These are phyloP conservation scores for Ceratobasidium sp. DNA, from an alignment of 1,284 basidiomycete genomes.

Conservation along the genomic window DNA sequence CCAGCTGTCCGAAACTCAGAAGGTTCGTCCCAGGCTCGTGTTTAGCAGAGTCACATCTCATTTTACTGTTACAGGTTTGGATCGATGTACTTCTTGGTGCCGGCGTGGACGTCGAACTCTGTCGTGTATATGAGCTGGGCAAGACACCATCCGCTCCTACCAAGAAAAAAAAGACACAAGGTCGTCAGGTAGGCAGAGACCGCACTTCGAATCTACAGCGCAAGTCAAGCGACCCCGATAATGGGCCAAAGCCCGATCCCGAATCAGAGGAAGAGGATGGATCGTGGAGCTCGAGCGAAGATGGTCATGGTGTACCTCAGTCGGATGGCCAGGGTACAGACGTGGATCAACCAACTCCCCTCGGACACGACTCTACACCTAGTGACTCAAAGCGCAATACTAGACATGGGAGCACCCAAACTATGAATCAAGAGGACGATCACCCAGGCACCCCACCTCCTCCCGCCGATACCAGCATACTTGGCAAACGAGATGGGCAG, in stretches of 20 bases:
- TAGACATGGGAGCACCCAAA: background rate
- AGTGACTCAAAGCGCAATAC: background rate
- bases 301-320: conserved; percentile 5
- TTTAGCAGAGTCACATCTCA: conserved; percentile 12
- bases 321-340: background rate
- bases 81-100: conserved; percentile 76
- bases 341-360: background rate
- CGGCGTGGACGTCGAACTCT: conserved; percentile 76
- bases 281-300: conserved; percentile 34
- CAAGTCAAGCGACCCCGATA: background rate
- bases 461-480: background rate
- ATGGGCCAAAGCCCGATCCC: background rate
- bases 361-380: background rate
- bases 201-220: background rate
- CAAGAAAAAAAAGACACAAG: conserved; percentile 19
- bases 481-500: background rate
- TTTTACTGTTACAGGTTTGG: conserved; percentile 59
- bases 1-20: conserved; percentile 87
- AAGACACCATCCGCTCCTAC: conserved; percentile 9
- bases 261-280: conserved; percentile 20
- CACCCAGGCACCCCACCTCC: background rate
- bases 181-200: background rate
- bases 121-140: conserved; percentile 56
- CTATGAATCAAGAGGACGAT: background rate
- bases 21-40: conserved; percentile 58